phyloP scores from a whole-genome alignment of 2,329 filamentous ascomycete genomes.

The Pseudogymnoascus verrucosus region DNA sequence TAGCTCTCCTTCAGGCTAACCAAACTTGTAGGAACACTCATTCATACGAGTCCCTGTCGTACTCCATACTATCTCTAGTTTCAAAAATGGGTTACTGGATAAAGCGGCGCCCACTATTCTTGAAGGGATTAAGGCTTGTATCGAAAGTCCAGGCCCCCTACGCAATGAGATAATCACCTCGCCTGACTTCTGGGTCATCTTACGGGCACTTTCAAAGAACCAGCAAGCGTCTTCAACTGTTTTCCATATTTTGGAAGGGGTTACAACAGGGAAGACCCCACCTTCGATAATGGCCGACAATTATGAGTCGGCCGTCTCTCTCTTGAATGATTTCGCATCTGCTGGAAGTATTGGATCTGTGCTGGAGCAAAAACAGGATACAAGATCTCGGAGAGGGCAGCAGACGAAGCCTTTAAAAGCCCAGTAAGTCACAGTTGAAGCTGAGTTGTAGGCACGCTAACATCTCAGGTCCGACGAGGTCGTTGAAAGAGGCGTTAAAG shows the following conservation, averaged over 20 bases:
- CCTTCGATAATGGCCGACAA: constrained; percentile 90
- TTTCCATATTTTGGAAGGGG: constrained; percentile 77
- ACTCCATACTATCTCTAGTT: constrained; percentile 82
- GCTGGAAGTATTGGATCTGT: constrained; percentile 66
- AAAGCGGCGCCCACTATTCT: constrained; percentile 70
- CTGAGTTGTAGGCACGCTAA: constrained; percentile 14
- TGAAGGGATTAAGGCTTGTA: constrained; percentile 71
- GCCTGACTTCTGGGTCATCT: constrained; percentile 91
- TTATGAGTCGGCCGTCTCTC: constrained; percentile 76
- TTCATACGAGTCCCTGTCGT: constrained; percentile 89
- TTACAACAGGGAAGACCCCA: constrained; percentile 61
- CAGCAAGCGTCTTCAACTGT: constrained; percentile 66
- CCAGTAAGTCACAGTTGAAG: constrained; percentile 38
- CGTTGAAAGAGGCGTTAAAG: constrained; percentile 69
- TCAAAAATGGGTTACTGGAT: constrained; percentile 68
- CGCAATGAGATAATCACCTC: constrained; percentile 92
- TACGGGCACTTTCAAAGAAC: constrained; percentile 65
- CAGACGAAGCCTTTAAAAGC: constrained; percentile 46
- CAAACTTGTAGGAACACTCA: constrained; percentile 60
- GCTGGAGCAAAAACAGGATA: constrained; percentile 61
- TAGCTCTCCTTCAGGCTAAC: constrained; percentile 18
- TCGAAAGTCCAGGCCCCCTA: constrained; percentile 67
- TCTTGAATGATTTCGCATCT: constrained; percentile 85
- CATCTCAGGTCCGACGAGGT: constrained; percentile 55
- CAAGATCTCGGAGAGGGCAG: constrained; percentile 31